Percentiles rank a stretch among this genome's conserved stretches.
Evolutionary conservation across 1,139 yeast species (phyloP).

Genomic region (Yamadazyma triangularis): DNA sequence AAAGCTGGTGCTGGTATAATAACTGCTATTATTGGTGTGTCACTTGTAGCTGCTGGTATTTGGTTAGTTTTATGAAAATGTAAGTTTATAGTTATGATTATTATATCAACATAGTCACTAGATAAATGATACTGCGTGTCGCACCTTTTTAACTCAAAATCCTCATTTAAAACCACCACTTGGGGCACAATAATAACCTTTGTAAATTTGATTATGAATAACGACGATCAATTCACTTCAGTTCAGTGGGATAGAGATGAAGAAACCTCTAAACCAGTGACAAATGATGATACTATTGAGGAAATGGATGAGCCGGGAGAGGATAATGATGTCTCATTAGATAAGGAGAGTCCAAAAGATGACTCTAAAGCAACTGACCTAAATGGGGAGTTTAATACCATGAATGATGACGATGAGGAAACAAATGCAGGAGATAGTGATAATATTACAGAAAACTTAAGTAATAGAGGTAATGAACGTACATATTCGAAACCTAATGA

Average conservation of each 20-base stretch:
- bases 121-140: too few relatives aligned
- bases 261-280: not conserved
- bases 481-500: not conserved
- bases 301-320: not conserved
- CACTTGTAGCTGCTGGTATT: constrained; percentile 58
- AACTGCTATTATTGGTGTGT: constrained; percentile 68
- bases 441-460: not conserved
- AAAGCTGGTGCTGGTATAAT: constrained; percentile 87
- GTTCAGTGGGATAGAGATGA: constrained; percentile 54
- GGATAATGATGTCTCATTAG: not conserved
- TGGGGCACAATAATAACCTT: too few relatives aligned
- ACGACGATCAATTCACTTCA: constrained; percentile 52
- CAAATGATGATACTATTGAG: not conserved
- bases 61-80: constrained; percentile 71
- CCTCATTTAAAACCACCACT: too few relatives aligned
- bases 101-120: too few relatives aligned
- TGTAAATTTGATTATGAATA: too few relatives aligned
- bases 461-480: too few relatives aligned
- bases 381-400: too few relatives aligned
- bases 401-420: constrained; percentile 1
- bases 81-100: too few relatives aligned
- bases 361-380: not conserved
- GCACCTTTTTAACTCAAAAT: too few relatives aligned
- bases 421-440: too few relatives aligned
- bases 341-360: not conserved